Conservation (phyloP, 1,284 basidiomycete genomes). For the Moesziomyces sp. region DNA sequence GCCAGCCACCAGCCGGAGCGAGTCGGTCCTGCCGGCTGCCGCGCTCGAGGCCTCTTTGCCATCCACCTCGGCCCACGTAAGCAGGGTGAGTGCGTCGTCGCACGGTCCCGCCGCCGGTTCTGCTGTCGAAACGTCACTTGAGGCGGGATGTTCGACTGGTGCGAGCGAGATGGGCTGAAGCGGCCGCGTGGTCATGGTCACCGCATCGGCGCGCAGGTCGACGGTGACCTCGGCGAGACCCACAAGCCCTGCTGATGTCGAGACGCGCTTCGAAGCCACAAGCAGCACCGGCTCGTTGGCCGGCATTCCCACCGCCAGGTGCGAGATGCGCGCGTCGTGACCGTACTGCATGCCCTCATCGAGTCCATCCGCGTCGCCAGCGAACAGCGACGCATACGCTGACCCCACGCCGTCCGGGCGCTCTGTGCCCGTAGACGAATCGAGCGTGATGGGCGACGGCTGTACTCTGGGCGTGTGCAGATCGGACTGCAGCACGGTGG, state of each 20-base stretch:
- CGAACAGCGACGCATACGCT: slow-evolving; percentile 8
- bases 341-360: not conserved
- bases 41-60: slow-evolving; percentile 1
- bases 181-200: slow-evolving; percentile 45
- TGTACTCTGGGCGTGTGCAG: slow-evolving; percentile 32
- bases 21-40: slow-evolving; percentile 2
- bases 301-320: slow-evolving; percentile 46
- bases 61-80: slow-evolving; percentile 30
- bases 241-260: slow-evolving; percentile 11
- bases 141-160: not conserved
- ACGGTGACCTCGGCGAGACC: slow-evolving; percentile 36
- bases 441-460: slow-evolving; percentile 41
- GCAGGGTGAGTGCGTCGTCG: slow-evolving; percentile 3
- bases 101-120: not conserved
- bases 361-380: not conserved
- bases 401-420: not conserved
- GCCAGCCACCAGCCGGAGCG: slow-evolving; percentile 21
- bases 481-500: slow-evolving; percentile 24
- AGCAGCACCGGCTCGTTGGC: slow-evolving; percentile 28
- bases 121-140: not conserved
- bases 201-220: slow-evolving; percentile 22
- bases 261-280: slow-evolving; percentile 25
- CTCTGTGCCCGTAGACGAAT: slow-evolving; percentile 14
- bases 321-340: slow-evolving; percentile 11
- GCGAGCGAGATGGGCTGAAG: slow-evolving; percentile 24